These are phyloP conservation scores for Xylaria sp. DNA, from an alignment of 2,329 filamentous ascomycete genomes.

Conservation along the genomic window DNA sequence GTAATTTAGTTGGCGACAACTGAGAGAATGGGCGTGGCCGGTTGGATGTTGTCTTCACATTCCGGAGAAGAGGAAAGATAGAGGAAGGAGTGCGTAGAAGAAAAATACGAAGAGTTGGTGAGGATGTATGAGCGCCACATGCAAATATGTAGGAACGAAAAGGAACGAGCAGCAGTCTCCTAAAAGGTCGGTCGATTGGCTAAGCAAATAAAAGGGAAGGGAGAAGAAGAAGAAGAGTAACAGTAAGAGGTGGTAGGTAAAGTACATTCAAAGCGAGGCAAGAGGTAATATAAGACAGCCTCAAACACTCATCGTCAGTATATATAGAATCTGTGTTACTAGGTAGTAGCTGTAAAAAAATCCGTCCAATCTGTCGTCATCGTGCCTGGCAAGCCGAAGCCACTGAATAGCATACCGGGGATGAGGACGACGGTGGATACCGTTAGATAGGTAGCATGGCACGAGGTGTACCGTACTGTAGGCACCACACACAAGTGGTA, in stretches of 20 bases:
- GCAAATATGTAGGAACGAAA: constrained; percentile 14
- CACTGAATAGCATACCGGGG: not conserved
- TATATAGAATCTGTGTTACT: constrained; percentile 38
- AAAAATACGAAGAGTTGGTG: not conserved
- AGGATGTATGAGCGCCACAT: constrained; percentile 4
- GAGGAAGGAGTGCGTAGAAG: not conserved
- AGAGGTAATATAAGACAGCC: constrained; percentile 33
- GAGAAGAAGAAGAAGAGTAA: constrained; percentile 1
- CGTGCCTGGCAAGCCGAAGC: constrained; percentile 20
- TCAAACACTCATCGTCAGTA: constrained; percentile 32
- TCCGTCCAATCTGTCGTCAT: constrained; percentile 45
- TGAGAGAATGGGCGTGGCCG: not conserved
- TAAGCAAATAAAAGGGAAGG: constrained; percentile 1
- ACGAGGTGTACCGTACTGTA: constrained; percentile 9
- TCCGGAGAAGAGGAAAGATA: not conserved
- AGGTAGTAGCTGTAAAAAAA: constrained; percentile 7
- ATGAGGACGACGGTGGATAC: constrained; percentile 5
- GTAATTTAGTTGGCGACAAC: constrained; percentile 5
- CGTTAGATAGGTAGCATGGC: not conserved
- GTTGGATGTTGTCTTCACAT: constrained; percentile 19
- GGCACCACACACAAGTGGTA: not conserved
- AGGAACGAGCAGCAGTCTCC: not conserved
- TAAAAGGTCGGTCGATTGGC: not conserved
- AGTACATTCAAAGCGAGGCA: not conserved
- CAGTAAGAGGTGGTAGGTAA: not conserved